Conservation (phyloP, 352 stramenopile species). For the Pythium periplocum region DNA sequence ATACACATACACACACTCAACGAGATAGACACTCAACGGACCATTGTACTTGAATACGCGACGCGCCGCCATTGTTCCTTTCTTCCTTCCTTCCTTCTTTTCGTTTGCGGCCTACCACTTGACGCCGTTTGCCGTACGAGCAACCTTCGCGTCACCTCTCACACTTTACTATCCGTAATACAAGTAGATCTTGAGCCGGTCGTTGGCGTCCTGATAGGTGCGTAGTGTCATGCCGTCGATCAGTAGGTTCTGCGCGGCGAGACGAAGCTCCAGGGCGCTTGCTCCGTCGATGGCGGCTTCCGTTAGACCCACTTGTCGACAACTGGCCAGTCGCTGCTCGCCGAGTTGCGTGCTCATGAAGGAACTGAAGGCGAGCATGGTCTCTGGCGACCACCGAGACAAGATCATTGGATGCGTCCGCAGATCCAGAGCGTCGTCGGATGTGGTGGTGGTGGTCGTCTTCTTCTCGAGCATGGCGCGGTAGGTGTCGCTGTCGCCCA, state of each 20-base stretch:
- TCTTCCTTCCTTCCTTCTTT: too few species aligned
- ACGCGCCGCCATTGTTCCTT: slow-evolving; percentile 35
- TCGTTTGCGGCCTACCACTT: too few species aligned
- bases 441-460: slow-evolving; percentile 2
- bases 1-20: neutral
- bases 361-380: slow-evolving; percentile 35
- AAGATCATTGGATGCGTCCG: slow-evolving; percentile 42
- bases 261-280: slow-evolving; percentile 38
- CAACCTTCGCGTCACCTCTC: slow-evolving; percentile 28
- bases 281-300: slow-evolving; percentile 46
- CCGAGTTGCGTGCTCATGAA: slow-evolving; percentile 54
- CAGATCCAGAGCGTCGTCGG: slow-evolving; percentile 3
- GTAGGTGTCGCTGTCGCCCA: slow-evolving; percentile 60
- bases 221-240: slow-evolving; percentile 42
- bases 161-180: slow-evolving; percentile 35
- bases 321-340: slow-evolving; percentile 50
- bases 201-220: slow-evolving; percentile 35
- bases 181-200: slow-evolving; percentile 72
- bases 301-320: slow-evolving; percentile 58
- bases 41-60: slow-evolving; percentile 70
- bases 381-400: slow-evolving; percentile 40
- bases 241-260: slow-evolving; percentile 63
- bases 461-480: slow-evolving; percentile 25
- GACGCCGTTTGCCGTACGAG: neutral
- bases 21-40: slow-evolving; percentile 6